Conservation (phyloP, 768 basidiomycete species). For the Mrakia gelida region DNA sequence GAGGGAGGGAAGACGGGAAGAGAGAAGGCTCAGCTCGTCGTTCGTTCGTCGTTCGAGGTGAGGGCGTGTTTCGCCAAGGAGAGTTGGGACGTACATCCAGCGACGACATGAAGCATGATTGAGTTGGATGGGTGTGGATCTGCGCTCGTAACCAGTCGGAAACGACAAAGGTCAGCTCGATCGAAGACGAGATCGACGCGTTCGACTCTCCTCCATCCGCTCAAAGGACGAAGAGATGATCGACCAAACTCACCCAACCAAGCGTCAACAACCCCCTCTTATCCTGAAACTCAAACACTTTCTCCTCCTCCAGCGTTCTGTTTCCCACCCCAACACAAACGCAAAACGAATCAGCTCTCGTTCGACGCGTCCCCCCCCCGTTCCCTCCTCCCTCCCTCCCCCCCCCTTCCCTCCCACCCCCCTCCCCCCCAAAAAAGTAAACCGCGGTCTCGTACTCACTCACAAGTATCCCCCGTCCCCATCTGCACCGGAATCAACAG, state of each 20-base stretch:
- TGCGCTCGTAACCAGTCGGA: too few relatives aligned
- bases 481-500: slow-evolving; percentile 83
- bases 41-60: too few relatives aligned
- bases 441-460: not conserved
- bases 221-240: slow-evolving; percentile 13
- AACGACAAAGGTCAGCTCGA: too few relatives aligned
- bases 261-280: slow-evolving; percentile 74
- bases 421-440: too few relatives aligned
- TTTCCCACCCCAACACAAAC: too few relatives aligned
- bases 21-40: too few relatives aligned
- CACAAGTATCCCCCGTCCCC: slow-evolving; percentile 82
- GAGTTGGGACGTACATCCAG: slow-evolving; percentile 56
- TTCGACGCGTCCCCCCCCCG: too few relatives aligned
- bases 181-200: too few relatives aligned
- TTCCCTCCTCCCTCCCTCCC: too few relatives aligned
- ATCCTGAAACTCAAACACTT: slow-evolving; percentile 79
- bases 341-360: not conserved
- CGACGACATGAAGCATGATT: slow-evolving; percentile 92
- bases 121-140: slow-evolving; percentile 91
- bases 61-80: too few relatives aligned
- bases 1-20: not conserved
- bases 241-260: slow-evolving; percentile 66
- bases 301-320: slow-evolving; percentile 82
- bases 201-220: not conserved
- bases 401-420: too few relatives aligned